Evolutionary conservation across 306 rosid genomes (phyloP).

Genomic region (Vigna hirtella): DNA sequence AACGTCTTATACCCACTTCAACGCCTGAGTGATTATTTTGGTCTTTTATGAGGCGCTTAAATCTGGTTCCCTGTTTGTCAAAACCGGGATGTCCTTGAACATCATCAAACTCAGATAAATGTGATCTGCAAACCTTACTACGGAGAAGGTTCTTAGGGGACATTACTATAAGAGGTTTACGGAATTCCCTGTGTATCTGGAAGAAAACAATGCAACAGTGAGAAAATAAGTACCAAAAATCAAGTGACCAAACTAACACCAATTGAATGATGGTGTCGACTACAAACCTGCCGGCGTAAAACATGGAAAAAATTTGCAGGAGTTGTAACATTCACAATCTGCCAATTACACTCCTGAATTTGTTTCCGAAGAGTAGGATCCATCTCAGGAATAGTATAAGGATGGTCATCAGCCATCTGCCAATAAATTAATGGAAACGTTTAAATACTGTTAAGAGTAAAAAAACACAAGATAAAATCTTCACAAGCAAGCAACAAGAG

Average conservation of each 20-base stretch:
- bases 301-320: constrained; percentile 98
- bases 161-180: too few species aligned
- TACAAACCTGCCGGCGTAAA: constrained; percentile 81
- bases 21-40: too few species aligned
- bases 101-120: too few species aligned
- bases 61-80: too few species aligned
- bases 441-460: constrained; percentile 5
- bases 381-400: constrained; percentile 92
- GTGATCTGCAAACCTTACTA: too few species aligned
- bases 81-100: too few species aligned
- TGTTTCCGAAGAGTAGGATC: constrained; percentile 88
- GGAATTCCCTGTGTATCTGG: too few species aligned
- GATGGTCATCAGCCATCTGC: constrained; percentile 96
- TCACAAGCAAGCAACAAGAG: constrained; percentile 5
- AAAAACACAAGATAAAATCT: not conserved
- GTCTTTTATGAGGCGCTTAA: too few species aligned
- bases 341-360: constrained; percentile 97
- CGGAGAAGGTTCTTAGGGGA: too few species aligned
- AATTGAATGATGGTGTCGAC: constrained; percentile 44
- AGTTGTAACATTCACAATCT: constrained; percentile 91
- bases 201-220: constrained; percentile 3
- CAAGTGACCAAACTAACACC: constrained; percentile 34
- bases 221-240: constrained; percentile 36
- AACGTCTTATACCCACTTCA: too few species aligned
- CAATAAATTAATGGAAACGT: constrained; percentile 38